Evolutionary conservation across 2,329 filamentous ascomycete genomes (phyloP).

Genomic region (Tolypocladium album): DNA sequence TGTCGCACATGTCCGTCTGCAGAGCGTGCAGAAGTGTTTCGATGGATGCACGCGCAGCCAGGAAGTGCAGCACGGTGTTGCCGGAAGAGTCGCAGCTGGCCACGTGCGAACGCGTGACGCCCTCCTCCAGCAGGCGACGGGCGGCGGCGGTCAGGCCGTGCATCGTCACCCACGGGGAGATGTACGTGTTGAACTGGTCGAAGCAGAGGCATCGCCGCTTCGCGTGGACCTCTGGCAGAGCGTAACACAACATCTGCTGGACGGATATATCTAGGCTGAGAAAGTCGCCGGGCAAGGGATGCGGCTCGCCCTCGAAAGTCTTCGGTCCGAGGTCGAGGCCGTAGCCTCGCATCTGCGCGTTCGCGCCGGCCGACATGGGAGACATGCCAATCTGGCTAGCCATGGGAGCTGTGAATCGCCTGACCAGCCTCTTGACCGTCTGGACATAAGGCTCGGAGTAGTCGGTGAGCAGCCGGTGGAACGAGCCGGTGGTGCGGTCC

Average conservation of each 20-base stretch:
- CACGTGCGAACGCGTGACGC: slow-evolving; percentile 4
- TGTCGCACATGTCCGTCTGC: slow-evolving; percentile 3
- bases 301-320: slow-evolving; percentile 9
- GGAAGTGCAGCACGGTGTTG: slow-evolving; percentile 36
- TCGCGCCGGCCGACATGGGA: slow-evolving; percentile 9
- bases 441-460: slow-evolving; percentile 22
- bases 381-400: slow-evolving; percentile 11
- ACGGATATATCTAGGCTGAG: slow-evolving; percentile 21
- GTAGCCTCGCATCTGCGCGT: slow-evolving; percentile 12
- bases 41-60: slow-evolving; percentile 24
- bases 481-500: slow-evolving; percentile 23
- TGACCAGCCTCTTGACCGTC: slow-evolving; percentile 27
- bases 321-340: slow-evolving; percentile 16
- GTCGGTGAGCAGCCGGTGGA: slow-evolving; percentile 20
- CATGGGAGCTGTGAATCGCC: slow-evolving; percentile 23
- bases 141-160: slow-evolving; percentile 12
- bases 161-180: slow-evolving; percentile 18
- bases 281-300: slow-evolving; percentile 38
- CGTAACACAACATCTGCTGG: slow-evolving; percentile 9
- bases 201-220: slow-evolving; percentile 18
- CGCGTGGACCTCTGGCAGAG: slow-evolving; percentile 11
- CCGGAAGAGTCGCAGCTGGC: slow-evolving; percentile 28
- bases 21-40: slow-evolving; percentile 18
- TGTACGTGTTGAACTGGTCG: slow-evolving; percentile 10
- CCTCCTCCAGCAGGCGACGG: slow-evolving; percentile 5